Base-by-base conservation (phyloP, 495 filamentous ascomycete genomes). In the Neurospora sp. region DNA sequence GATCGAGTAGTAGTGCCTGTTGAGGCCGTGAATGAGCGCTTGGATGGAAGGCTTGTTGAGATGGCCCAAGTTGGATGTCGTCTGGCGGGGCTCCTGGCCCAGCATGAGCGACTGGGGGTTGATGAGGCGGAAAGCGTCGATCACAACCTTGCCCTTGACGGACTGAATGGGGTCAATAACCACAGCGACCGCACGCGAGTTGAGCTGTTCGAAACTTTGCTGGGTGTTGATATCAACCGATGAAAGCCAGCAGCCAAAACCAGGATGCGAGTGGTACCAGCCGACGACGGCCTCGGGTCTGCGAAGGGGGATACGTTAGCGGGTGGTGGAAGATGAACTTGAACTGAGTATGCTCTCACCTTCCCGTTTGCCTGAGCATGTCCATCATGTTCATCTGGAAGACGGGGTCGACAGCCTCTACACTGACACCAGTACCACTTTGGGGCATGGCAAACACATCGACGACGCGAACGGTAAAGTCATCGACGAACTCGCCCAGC, bases 311-410 rank as follows among this genome's bases (percentile, higher is more conserved):
- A 39, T 73, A 54, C 10, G 70, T 77, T 72, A 79, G 75, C 39
- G 73, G 48, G 35, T 71, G 75, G 46, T 18, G 69, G 23, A 8
- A 27, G 1, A 46, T 16, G 27, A 40, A 39, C 16, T 23, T 37
- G 20, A 8, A n/a, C 23, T 42, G 27, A 8, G 72, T 39, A 5
- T 37, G 12, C 7, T 72, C 91, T 74, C 87, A 97, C 94, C 94
- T 89, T 82, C 95, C 96, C 18, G 96, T 99, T 85, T 99, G 96
- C 78, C 92, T 88, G 76, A 99, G 86, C 94, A 98, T 98, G 81
- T 99, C 96, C 96, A 99, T 98, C 96, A 99, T 99, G 86, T 97
- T 98, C 76, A 92, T 96, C 85, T 99, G 96, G 82, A 99, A 99
- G 16, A 98, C 96, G 35, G 94, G 92, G 81, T 99, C 96, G 75